A percentile compares a stretch with the other conserved stretches of the same genome.
These are phyloP conservation scores for Funneliformis geosporum DNA, from an alignment of 192 early-diverging fungal genomes.

Conservation along the genomic window DNA sequence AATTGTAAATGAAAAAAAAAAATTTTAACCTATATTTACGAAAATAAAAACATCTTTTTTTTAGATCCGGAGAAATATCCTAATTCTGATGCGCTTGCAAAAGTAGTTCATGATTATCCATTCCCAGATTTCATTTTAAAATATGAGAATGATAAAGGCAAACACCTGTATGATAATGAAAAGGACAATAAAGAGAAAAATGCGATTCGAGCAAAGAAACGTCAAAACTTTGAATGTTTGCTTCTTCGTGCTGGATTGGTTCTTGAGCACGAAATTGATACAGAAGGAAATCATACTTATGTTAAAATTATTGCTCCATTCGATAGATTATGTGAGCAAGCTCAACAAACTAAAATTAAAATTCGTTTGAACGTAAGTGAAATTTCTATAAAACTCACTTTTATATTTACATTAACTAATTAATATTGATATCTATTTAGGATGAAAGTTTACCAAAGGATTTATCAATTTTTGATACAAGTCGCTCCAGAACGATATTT, in stretches of 20 bases:
- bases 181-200: constrained; percentile 24
- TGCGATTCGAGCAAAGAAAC: background rate
- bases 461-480: constrained; percentile 17
- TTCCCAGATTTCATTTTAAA: constrained; percentile 48
- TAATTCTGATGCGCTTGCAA: constrained; percentile 41
- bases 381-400: background rate
- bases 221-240: constrained; percentile 43
- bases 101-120: constrained; percentile 40
- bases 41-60: background rate
- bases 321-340: constrained; percentile 43
- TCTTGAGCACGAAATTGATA: constrained; percentile 42
- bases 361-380: constrained; percentile 40
- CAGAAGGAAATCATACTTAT: constrained; percentile 43
- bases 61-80: background rate
- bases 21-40: background rate
- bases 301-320: constrained; percentile 48
- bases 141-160: constrained; percentile 36
- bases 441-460: background rate
- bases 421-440: background rate
- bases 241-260: constrained; percentile 40
- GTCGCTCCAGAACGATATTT: constrained; percentile 2
- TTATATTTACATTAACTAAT: too few species aligned
- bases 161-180: constrained; percentile 27
- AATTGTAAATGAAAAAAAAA: background rate
- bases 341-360: constrained; percentile 41